Evolutionary conservation across 1,284 basidiomycete genomes (phyloP).

Genomic region (Inonotus obliquus): DNA sequence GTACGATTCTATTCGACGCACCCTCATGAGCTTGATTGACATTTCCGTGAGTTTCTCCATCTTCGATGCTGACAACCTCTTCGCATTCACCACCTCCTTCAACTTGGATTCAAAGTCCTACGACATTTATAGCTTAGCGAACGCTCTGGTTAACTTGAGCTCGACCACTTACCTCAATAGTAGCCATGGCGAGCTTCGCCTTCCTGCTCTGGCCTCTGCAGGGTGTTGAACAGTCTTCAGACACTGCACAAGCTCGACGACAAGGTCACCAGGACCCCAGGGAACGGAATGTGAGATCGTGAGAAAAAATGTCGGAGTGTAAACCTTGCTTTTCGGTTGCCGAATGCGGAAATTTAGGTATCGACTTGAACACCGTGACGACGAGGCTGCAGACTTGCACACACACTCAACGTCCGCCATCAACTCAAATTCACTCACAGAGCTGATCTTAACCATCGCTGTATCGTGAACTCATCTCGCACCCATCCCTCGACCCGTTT

Average conservation of each 20-base stretch:
- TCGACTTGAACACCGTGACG: too few species aligned
- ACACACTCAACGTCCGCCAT: too few species aligned
- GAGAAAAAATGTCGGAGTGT: not conserved
- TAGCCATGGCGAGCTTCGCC: not conserved
- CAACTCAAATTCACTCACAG: too few species aligned
- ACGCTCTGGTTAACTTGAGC: not conserved
- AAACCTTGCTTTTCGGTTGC: not conserved
- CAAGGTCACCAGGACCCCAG: not conserved
- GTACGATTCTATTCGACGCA: slow-evolving; percentile 32
- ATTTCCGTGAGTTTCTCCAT: slow-evolving; percentile 71
- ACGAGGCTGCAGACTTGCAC: too few species aligned
- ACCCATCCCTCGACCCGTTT: too few species aligned
- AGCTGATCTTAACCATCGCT: too few species aligned
- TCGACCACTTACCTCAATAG: not conserved
- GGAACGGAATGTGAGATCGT: not conserved
- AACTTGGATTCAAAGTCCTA: slow-evolving; percentile 72
- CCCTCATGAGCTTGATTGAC: slow-evolving; percentile 69
- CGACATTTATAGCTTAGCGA: not conserved
- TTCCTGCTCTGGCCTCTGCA: not conserved
- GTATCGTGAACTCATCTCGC: too few species aligned
- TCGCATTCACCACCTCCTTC: slow-evolving; percentile 74
- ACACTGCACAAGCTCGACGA: not conserved
- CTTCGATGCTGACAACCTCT: slow-evolving; percentile 80
- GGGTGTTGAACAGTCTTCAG: not conserved
- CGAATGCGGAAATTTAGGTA: not conserved